These are phyloP conservation scores for Umbelopsis sp. DNA, from an alignment of 192 early-diverging fungal species.

Conservation along the genomic window DNA sequence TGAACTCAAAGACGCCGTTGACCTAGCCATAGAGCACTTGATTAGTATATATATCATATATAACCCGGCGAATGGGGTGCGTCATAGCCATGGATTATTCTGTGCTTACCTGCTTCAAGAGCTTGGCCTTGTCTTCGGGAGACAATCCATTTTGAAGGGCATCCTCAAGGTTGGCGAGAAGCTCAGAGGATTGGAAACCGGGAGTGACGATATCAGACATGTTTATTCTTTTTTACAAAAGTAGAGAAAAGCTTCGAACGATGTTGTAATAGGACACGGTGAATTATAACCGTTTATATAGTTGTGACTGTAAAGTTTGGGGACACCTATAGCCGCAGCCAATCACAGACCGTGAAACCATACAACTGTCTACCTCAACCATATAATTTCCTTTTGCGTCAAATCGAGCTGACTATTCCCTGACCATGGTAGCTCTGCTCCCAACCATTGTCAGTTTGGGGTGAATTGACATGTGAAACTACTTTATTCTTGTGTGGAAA, in stretches of 20 bases:
- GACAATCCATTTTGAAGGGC: constrained; percentile 62
- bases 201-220: constrained; percentile 42
- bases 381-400: constrained; percentile 16
- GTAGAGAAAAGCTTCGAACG: neutral
- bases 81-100: neutral
- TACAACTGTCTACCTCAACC: neutral
- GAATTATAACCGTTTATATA: no score
- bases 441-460: constrained; percentile 7
- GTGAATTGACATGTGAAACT: neutral
- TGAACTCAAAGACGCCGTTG: constrained; percentile 89
- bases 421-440: neutral
- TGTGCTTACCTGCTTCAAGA: constrained; percentile 67
- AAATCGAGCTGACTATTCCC: constrained; percentile 12
- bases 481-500: constrained; percentile 4
- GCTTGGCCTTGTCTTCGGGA: constrained; percentile 60
- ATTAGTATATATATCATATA: no score
- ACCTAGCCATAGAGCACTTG: constrained; percentile 30
- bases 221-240: neutral
- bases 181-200: constrained; percentile 75
- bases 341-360: neutral
- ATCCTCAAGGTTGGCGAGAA: constrained; percentile 73
- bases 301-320: neutral
- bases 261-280: no score
- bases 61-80: no score
- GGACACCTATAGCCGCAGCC: neutral